A percentile compares a stretch with the other conserved stretches of the same genome.
Conservation (phyloP, 306 rosid species). For the Bauhinia variegata region DNA sequence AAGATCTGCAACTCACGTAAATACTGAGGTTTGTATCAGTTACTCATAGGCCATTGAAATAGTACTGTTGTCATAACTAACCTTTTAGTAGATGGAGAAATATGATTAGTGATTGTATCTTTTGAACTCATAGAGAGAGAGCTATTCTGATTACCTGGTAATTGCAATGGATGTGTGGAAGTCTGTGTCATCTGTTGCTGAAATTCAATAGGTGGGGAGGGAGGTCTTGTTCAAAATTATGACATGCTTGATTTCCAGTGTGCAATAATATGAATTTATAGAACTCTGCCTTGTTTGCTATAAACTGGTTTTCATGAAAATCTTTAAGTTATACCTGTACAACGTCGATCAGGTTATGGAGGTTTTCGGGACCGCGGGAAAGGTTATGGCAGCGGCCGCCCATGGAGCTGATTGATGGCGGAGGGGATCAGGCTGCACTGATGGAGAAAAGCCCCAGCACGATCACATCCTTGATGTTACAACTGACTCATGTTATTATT, state of each 20-base stretch:
- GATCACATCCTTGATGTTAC: not conserved
- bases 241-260: not conserved
- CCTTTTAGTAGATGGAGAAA: not conserved
- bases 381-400: conserved; percentile 61
- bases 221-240: not conserved
- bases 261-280: not conserved
- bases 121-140: not conserved
- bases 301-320: conserved; percentile 6
- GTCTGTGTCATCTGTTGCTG: conserved; percentile 12
- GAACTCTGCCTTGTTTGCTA: conserved; percentile 2
- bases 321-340: not conserved
- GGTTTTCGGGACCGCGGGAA: conserved; percentile 71
- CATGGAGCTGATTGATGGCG: conserved; percentile 60
- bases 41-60: too few relatives aligned
- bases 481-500: conserved; percentile 30
- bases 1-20: too few relatives aligned
- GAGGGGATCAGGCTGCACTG: conserved; percentile 13
- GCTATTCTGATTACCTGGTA: not conserved
- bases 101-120: too few relatives aligned
- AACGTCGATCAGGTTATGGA: conserved; percentile 51
- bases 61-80: too few relatives aligned
- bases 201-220: conserved; percentile 14
- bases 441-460: conserved; percentile 13
- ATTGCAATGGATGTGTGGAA: conserved; percentile 5
- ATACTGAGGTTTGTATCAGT: not conserved